phyloP scores from a whole-genome alignment of 2,329 filamentous ascomycete genomes.

The Thielaviopsis populi region DNA sequence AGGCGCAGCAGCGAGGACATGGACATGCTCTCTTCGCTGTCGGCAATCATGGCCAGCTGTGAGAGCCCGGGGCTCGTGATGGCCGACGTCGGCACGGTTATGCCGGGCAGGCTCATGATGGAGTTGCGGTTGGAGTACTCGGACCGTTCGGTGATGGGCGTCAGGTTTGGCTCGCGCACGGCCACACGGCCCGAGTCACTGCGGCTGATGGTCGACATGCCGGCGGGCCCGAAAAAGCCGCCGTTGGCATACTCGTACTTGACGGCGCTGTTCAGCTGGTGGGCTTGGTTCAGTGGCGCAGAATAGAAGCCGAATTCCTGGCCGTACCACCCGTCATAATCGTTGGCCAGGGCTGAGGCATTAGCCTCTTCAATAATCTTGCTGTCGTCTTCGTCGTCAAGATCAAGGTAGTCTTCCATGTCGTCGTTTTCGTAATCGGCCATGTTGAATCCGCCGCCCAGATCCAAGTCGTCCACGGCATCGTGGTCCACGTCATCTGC shows the following conservation, averaged over 20 bases:
- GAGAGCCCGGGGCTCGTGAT: constrained; percentile 59
- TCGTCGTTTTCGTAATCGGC: constrained; percentile 40
- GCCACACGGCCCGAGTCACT: constrained; percentile 58
- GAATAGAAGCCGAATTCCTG: constrained; percentile 96
- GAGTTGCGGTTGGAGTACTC: constrained; percentile 95
- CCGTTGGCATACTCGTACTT: constrained; percentile 55
- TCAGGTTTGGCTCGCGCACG: constrained; percentile 77
- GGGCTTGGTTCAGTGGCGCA: constrained; percentile 30
- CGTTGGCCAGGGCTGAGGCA: constrained; percentile 79
- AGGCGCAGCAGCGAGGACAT: constrained; percentile 62
- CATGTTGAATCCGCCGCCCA: constrained; percentile 23
- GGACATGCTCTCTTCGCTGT: constrained; percentile 44
- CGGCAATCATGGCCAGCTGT: constrained; percentile 54
- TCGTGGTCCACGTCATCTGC: constrained; percentile 13
- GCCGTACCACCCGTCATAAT: constrained; percentile 88
- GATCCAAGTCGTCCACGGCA: constrained; percentile 28
- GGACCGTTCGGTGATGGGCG: constrained; percentile 87
- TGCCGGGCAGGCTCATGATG: constrained; percentile 56
- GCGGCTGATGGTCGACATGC: constrained; percentile 39
- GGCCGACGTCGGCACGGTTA: constrained; percentile 26
- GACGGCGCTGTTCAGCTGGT: constrained; percentile 31
- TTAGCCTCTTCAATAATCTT: constrained; percentile 91
- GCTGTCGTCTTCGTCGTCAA: constrained; percentile 65
- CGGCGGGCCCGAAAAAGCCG: constrained; percentile 74
- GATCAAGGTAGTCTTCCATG: constrained; percentile 43